Evolutionary conservation across 805 yeast genomes (phyloP), one percentile per base, ranked within the genome.

Genomic region (Yarrowia osloensis): DNA sequence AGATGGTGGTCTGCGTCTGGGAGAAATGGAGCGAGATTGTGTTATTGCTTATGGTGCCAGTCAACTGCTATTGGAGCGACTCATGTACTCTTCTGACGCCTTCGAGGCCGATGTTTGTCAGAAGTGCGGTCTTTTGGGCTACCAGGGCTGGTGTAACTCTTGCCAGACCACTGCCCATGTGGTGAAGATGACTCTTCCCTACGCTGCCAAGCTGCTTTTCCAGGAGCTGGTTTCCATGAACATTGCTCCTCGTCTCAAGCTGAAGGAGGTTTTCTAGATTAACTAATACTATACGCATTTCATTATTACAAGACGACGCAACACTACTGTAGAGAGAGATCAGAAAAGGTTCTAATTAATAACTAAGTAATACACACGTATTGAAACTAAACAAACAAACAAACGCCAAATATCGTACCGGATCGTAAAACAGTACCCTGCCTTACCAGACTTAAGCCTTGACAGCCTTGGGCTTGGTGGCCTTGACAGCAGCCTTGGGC

Each of bases 1-100:
- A 79, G 99, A 95, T 79, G 99, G 99, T 85, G 99, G 99, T 76
- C 84, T 95, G 77, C 88, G 99, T 82, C 84, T 95, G 77, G 99
- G 99, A 74, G 99, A 95, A 81, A 95, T 95, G 99, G 99, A 95
- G 78, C 89, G 99, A 80, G 99, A 95, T 82, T 95, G 99, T 88
- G 97, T 95, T 71, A 96, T 95, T 79, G 99, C 99, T 0, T 95
- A 95, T 74, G 99, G 99, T 74, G 99, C 99, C 0, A 93, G 98
- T 5, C 98, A 94, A 78, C 81, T 95, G 72, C 82, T 95, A 71
- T 81, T 95, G 69, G 99, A 95, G 79, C 87, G 99, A 78, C 84
- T 95, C 74, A 95, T 95, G 99, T 81, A 93, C 63, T 90, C 97
- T 65, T 93, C 98, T 0, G 99, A 95, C 81, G 98, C 98, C 0